Evolutionary conservation across 2,329 filamentous ascomycete species (phyloP), one percentile per base, ranked within the genome.

Genomic region (Ascochyta viciae-villosae): DNA sequence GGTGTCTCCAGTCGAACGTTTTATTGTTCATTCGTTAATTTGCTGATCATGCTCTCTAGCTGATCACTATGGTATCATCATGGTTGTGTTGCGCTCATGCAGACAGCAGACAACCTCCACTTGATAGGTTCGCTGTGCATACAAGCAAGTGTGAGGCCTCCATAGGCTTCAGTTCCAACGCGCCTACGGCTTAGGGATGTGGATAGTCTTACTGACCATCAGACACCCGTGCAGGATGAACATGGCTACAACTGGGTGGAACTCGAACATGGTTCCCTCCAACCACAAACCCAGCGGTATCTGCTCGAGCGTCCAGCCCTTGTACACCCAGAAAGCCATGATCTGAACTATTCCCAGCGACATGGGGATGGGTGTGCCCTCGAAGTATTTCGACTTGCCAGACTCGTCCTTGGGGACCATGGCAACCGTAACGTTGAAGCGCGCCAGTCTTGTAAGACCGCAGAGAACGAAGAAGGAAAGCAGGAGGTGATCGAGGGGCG

Each of bases 381-480:
- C 95, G 67, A 99, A 99, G 80, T 96, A 99, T 72, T 90, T 86
- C 57, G 90, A 92, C 81, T 99, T 99, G 66, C 95, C 95, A 0
- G 85, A 86, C 44, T 87, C 89, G 74, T 99, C 95, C 79, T 98
- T 97, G 60, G 95, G 95, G 12, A 99, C 85, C 65, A 89, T 87
- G 33, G 88, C 84, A 34, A 95, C 93, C 10, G 95, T 98, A 47
- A 99, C 95, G 77, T 99, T 99, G 87, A 99, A 99, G 63, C 95
- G 90, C 41, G 95, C 95, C 10, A 99, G 87, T 45, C 95, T 89
- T 3, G 93, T 96, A 42, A 99, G 87, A 54, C 95, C 95, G 78
- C 92, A 96, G 47, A 99, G 89, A 40, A 98, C 92, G 78, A 98
- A 99, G 78, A 94, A 92, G 54, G 89, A 83, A 41, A 99, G 81